phyloP scores from a whole-genome alignment of 352 stramenopile species.

The Phytophthora lateralis region DNA sequence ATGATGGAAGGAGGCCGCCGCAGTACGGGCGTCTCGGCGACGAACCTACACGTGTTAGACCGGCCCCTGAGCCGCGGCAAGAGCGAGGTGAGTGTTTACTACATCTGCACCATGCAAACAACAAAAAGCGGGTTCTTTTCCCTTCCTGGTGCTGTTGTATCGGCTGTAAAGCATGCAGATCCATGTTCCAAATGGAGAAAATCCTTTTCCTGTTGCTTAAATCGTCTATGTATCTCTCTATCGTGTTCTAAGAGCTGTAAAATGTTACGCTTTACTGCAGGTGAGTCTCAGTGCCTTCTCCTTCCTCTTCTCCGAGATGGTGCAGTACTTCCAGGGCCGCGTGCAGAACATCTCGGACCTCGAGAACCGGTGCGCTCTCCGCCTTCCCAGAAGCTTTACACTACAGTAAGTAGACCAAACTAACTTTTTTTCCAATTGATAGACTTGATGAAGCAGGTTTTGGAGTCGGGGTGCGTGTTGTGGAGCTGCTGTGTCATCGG shows the following conservation, averaged over 20 bases:
- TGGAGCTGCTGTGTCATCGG: constrained; percentile 92
- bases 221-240: background rate
- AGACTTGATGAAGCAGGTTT: constrained; percentile 95
- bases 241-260: background rate
- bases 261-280: constrained; percentile 26
- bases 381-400: background rate
- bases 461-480: constrained; percentile 94
- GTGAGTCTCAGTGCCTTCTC: constrained; percentile 95
- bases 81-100: constrained; percentile 49
- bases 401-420: background rate
- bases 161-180: background rate
- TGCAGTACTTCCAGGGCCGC: constrained; percentile 97
- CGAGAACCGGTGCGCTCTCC: constrained; percentile 75
- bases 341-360: constrained; percentile 97
- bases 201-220: background rate
- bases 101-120: background rate
- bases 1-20: constrained; percentile 63
- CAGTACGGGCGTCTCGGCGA: constrained; percentile 52
- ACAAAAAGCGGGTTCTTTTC: background rate
- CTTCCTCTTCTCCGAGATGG: constrained; percentile 98
- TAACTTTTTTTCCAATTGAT: background rate
- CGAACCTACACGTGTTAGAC: constrained; percentile 79
- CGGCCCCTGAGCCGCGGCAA: constrained; percentile 80
- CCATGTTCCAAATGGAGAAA: background rate
- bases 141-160: background rate